A percentile compares a stretch with the other conserved stretches of the same genome.
Conservation (phyloP, 768 basidiomycete genomes). For the Phlegmacium glaucopus region DNA sequence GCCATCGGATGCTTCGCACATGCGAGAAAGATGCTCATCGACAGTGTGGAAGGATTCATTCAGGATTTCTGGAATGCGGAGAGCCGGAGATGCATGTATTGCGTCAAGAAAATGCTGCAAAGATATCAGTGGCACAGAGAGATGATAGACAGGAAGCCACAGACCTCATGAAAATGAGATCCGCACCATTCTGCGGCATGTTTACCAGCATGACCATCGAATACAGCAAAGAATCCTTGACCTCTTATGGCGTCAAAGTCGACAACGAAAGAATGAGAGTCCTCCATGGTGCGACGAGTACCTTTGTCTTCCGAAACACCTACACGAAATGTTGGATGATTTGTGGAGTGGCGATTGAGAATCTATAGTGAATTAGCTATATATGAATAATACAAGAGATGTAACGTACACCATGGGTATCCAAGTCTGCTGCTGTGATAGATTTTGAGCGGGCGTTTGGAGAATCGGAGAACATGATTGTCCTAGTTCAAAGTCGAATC, state of each 20-base stretch:
- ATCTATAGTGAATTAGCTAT: slow-evolving; percentile 36
- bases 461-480: slow-evolving; percentile 43
- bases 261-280: slow-evolving; percentile 93
- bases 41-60: slow-evolving; percentile 95
- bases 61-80: slow-evolving; percentile 79
- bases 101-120: slow-evolving; percentile 57
- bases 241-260: slow-evolving; percentile 90
- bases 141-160: neutral
- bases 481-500: neutral
- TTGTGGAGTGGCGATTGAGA: slow-evolving; percentile 71
- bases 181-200: slow-evolving; percentile 99
- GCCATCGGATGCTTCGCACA: slow-evolving; percentile 84
- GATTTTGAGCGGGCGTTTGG: slow-evolving; percentile 81
- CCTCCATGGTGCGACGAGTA: slow-evolving; percentile 92
- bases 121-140: slow-evolving; percentile 13
- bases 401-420: slow-evolving; percentile 70
- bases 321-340: slow-evolving; percentile 63
- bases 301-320: slow-evolving; percentile 86
- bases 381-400: neutral
- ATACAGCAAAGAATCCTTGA: slow-evolving; percentile 97
- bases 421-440: slow-evolving; percentile 72
- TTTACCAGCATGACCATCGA: slow-evolving; percentile 98
- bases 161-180: slow-evolving; percentile 87
- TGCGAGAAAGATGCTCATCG: slow-evolving; percentile 75
- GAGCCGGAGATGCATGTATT: slow-evolving; percentile 55